phyloP scores from a whole-genome alignment of 768 basidiomycete genomes.

The Suillus decipiens region DNA sequence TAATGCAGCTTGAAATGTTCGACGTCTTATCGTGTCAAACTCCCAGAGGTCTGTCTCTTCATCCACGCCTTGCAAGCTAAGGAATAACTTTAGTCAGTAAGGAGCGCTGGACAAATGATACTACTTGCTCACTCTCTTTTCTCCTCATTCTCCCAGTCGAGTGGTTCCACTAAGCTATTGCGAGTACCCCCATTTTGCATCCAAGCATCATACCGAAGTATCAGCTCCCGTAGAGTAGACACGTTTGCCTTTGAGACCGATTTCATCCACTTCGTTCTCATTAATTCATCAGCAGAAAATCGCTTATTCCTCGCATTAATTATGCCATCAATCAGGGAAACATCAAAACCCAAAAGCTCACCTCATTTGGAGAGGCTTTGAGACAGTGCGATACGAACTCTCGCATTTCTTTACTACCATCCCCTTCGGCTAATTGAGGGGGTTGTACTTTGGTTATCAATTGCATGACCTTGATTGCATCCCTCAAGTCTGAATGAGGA shows the following conservation, averaged over 20 bases:
- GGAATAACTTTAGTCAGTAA: slow-evolving; percentile 10
- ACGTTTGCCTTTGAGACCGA: slow-evolving; percentile 65
- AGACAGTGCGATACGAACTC: slow-evolving; percentile 87
- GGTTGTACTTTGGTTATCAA: slow-evolving; percentile 86
- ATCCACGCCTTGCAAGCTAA: slow-evolving; percentile 23
- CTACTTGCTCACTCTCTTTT: slow-evolving; percentile 46
- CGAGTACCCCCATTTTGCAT: slow-evolving; percentile 65
- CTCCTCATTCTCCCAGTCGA: slow-evolving; percentile 74
- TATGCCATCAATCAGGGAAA: slow-evolving; percentile 13
- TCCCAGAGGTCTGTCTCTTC: slow-evolving; percentile 60
- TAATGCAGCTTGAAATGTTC: slow-evolving; percentile 28
- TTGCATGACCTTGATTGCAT: slow-evolving; percentile 84
- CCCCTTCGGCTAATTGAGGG: slow-evolving; percentile 73
- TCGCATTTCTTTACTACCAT: slow-evolving; percentile 82
- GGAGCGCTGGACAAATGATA: slow-evolving; percentile 12
- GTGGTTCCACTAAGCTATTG: slow-evolving; percentile 71
- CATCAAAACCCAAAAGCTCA: slow-evolving; percentile 35
- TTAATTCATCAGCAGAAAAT: slow-evolving; percentile 84
- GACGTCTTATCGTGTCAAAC: slow-evolving; percentile 69
- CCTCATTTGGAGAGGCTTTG: slow-evolving; percentile 77
- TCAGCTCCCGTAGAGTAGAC: slow-evolving; percentile 74
- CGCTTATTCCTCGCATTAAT: slow-evolving; percentile 50
- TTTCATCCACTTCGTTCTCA: slow-evolving; percentile 90
- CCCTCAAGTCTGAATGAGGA: slow-evolving; percentile 83
- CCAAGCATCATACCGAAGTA: slow-evolving; percentile 78